These are phyloP conservation scores for Exophiala aquamarina DNA, from an alignment of 2,329 filamentous ascomycete genomes.

Conservation along the genomic window DNA sequence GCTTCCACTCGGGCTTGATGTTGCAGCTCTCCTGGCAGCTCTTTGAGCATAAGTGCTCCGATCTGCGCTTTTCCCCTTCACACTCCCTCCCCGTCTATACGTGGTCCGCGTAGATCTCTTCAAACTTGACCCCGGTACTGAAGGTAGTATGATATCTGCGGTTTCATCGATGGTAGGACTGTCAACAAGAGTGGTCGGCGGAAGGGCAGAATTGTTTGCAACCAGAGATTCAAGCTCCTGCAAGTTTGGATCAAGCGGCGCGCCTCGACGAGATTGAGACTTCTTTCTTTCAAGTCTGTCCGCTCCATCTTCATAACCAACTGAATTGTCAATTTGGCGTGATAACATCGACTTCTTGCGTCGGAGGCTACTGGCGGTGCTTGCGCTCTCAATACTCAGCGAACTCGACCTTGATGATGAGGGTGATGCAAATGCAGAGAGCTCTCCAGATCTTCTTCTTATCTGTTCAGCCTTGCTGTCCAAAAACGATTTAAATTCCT, in stretches of 20 bases:
- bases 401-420: conserved; percentile 24
- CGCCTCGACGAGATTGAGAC: conserved; percentile 57
- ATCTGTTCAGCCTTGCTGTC: conserved; percentile 92
- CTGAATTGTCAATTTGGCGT: conserved; percentile 77
- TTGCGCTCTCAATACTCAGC: conserved; percentile 34
- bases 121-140: conserved; percentile 71
- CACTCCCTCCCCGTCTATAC: conserved; percentile 84
- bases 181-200: conserved; percentile 47
- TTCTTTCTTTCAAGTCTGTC: conserved; percentile 74
- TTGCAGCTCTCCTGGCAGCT: conserved; percentile 51
- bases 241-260: conserved; percentile 62
- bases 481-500: conserved; percentile 94
- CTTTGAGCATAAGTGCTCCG: conserved; percentile 74
- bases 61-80: conserved; percentile 61
- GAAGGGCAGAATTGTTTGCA: conserved; percentile 64
- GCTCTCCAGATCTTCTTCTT: conserved; percentile 76
- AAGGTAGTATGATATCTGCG: conserved; percentile 69
- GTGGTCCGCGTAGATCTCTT: conserved; percentile 89
- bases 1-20: conserved; percentile 29
- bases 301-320: conserved; percentile 77
- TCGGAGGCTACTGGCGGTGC: conserved; percentile 55
- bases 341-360: conserved; percentile 97
- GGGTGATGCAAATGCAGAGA: conserved; percentile 55
- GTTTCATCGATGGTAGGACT: conserved; percentile 60
- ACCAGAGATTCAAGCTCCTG: conserved; percentile 76